Base-by-base conservation (phyloP, 441 rosid genomes). In the Pelargonium fulgidum region DNA sequence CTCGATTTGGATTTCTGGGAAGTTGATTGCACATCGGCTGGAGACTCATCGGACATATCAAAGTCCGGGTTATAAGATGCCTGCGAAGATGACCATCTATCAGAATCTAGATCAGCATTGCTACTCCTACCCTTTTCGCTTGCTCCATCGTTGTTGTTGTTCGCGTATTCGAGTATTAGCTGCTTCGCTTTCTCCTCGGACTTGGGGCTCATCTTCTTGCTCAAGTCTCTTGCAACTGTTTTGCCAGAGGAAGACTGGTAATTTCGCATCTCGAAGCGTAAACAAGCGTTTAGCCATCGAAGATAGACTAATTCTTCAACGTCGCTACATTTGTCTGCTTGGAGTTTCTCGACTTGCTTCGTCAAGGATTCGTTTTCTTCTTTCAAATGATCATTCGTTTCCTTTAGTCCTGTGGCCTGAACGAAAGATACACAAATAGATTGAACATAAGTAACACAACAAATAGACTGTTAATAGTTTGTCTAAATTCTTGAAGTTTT, bases 251-350 rank as follows among this genome's bases (percentile, higher is more conserved):
- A 81, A 3, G 89, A 85, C 68, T 87, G 81, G 73, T 83, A 86
- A 63, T 89, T 85, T 39, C 93, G 81, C 70, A 93, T 77, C 83
- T 93, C 97, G 19, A 85, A 82, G 33, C 98, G 77, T 67, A 93
- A 78, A 71, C 98, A 93, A 67, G 98, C 96, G 14, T 93, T 93
- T 50, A 91, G 71, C 98, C 98, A 93, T 50, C 86, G 84, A 5
- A 93, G 89, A 73, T 93, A 93, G 63, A 91, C 96, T 7, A 89
- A 33, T 76, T 91, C 84, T 70, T 91, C 97, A 1, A 80, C 80
- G 70, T 90, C 93, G 65, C 78, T 62, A 52, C 88, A 88, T 77
- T 93, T 73, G 68, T 86, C 92, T 0, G 81, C 89, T 75, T 78
- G 89, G 48, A 89, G 93, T 75, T 74, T 83, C 77, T 88, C 97